These are phyloP conservation scores for Gynochthodes officinalis DNA, from an alignment of 257 asterid species.

Conservation along the genomic window DNA sequence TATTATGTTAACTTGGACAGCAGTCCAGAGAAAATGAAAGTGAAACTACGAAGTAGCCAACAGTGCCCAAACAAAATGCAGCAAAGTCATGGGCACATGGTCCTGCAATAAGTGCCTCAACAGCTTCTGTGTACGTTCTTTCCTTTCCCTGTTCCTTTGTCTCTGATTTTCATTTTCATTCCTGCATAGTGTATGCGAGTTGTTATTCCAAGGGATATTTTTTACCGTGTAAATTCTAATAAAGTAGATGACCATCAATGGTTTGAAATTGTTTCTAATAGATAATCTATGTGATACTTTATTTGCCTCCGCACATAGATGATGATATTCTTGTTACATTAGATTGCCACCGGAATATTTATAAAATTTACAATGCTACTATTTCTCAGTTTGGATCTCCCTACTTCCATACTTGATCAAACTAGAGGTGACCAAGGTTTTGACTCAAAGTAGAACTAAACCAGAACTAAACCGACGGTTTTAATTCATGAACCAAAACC, in stretches of 20 bases:
- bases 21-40: slow-evolving; percentile 5
- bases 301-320: neutral
- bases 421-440: too few relatives aligned
- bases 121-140: neutral
- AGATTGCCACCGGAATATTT: too few relatives aligned
- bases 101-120: slow-evolving; percentile 25
- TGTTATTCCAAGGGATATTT: too few relatives aligned
- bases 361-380: too few relatives aligned
- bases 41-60: slow-evolving; percentile 32
- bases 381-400: too few relatives aligned
- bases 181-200: too few relatives aligned
- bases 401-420: too few relatives aligned
- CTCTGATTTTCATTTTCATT: neutral
- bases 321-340: neutral
- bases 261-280: neutral
- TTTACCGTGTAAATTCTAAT: too few relatives aligned
- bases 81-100: slow-evolving; percentile 20
- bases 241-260: neutral
- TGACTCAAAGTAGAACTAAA: too few relatives aligned
- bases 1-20: neutral
- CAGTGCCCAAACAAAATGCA: slow-evolving; percentile 26
- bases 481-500: too few relatives aligned
- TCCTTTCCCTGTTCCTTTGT: neutral
- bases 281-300: neutral
- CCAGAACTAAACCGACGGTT: too few relatives aligned